Evolutionary conservation across 2,329 filamentous ascomycete genomes (phyloP).

Genomic region (Trichoderma lentiforme): DNA sequence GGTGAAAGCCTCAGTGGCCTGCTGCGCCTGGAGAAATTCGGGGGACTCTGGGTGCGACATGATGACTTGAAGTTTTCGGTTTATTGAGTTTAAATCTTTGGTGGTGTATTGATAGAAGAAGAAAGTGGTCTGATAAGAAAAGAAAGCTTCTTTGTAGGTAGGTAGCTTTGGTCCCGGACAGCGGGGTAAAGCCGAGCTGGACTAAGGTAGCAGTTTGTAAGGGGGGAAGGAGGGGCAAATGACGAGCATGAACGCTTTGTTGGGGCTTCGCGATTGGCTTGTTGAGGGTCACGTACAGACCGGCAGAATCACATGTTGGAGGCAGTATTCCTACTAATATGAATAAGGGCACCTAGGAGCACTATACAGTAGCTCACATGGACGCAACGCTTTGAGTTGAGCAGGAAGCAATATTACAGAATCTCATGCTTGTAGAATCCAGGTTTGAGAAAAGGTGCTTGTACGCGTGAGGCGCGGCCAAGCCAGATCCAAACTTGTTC

Average conservation of each 20-base stretch:
- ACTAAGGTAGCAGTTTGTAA: neutral
- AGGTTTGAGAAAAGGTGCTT: neutral
- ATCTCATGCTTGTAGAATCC: neutral
- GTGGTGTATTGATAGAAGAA: neutral
- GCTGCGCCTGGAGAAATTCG: conserved; percentile 55
- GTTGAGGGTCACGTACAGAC: conserved; percentile 7
- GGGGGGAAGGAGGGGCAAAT: conserved; percentile 8
- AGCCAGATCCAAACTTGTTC: neutral
- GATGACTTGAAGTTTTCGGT: conserved; percentile 23
- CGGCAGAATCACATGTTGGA: conserved; percentile 5
- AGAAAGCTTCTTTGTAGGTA: neutral
- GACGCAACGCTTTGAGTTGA: neutral
- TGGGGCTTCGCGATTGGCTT: conserved; percentile 14
- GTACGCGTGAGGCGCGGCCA: neutral
- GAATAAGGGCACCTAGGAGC: neutral
- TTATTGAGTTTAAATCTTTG: neutral
- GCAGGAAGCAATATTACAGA: neutral
- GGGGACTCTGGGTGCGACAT: conserved; percentile 41
- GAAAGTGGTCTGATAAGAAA: neutral
- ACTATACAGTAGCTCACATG: neutral
- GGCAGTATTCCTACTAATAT: neutral
- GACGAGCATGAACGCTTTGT: conserved; percentile 10
- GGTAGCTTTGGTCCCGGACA: neutral
- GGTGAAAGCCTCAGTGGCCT: conserved; percentile 65
- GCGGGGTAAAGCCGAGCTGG: conserved; percentile 8